Conservation (phyloP, 2,329 filamentous ascomycete species). For the Fusarium pseudocircinatum region DNA sequence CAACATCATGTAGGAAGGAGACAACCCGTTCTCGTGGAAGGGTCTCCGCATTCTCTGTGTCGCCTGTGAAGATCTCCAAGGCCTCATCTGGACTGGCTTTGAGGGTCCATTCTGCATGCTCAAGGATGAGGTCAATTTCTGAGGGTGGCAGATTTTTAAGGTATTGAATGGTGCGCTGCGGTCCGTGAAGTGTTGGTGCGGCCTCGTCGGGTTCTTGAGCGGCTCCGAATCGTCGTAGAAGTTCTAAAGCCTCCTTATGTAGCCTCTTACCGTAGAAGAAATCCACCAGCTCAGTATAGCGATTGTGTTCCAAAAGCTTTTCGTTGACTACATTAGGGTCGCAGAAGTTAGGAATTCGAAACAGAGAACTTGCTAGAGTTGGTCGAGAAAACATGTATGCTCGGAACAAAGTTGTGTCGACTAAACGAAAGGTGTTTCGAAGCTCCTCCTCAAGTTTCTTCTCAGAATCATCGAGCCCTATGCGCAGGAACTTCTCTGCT, state of each 20-base stretch:
- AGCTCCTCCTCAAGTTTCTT: conserved; percentile 76
- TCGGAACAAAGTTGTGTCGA: conserved; percentile 94
- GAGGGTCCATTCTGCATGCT: conserved; percentile 91
- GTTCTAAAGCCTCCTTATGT: conserved; percentile 84
- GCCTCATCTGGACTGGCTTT: conserved; percentile 75
- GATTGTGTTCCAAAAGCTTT: conserved; percentile 85
- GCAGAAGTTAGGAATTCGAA: conserved; percentile 96
- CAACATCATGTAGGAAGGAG: conserved; percentile 75
- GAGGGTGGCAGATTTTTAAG: conserved; percentile 89
- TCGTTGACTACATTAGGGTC: conserved; percentile 96
- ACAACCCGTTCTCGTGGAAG: conserved; percentile 81
- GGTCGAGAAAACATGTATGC: conserved; percentile 94
- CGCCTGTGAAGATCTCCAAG: conserved; percentile 93
- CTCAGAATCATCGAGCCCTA: conserved; percentile 58
- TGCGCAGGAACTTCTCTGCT: conserved; percentile 66
- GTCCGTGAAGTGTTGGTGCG: conserved; percentile 74
- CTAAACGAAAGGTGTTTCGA: conserved; percentile 79
- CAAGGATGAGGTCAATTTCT: conserved; percentile 88
- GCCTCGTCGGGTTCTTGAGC: conserved; percentile 60
- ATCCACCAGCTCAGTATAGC: conserved; percentile 95
- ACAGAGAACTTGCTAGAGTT: conserved; percentile 84
- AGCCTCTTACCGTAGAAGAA: conserved; percentile 96
- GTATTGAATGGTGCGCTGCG: conserved; percentile 85
- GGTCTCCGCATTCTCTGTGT: conserved; percentile 94
- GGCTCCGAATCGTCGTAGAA: conserved; percentile 83